Percentiles rank a stretch among this genome's conserved stretches.
Evolutionary conservation across 2,329 filamentous ascomycete genomes (phyloP).

Genomic region (Chaetomium globosum): DNA sequence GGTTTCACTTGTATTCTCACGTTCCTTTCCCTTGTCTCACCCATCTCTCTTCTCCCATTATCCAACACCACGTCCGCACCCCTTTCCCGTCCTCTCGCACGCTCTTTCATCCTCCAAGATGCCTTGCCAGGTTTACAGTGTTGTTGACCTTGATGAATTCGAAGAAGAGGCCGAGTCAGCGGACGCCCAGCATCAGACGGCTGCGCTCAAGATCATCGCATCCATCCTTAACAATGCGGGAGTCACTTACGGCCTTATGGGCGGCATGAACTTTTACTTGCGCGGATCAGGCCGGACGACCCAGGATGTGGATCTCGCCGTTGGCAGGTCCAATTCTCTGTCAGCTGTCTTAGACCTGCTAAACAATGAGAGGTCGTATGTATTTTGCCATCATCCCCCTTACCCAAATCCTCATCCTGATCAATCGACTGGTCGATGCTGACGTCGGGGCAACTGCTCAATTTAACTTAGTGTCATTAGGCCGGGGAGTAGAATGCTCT

Average conservation of each 20-base stretch:
- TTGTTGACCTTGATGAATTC: background rate
- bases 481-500: slow-evolving; percentile 8
- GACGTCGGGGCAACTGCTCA: background rate
- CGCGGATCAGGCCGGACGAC: slow-evolving; percentile 15
- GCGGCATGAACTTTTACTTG: slow-evolving; percentile 15
- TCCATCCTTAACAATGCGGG: background rate
- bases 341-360: slow-evolving; percentile 1
- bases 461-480: background rate
- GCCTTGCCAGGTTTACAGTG: background rate
- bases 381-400: background rate
- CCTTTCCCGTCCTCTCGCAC: background rate
- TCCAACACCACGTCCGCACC: background rate
- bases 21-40: background rate
- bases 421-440: background rate
- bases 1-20: background rate
- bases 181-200: slow-evolving; percentile 6
- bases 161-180: background rate
- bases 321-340: background rate
- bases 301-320: slow-evolving; percentile 4
- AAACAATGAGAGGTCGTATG: background rate
- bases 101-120: background rate
- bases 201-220: slow-evolving; percentile 7
- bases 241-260: slow-evolving; percentile 11
- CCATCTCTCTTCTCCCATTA: background rate
- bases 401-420: background rate